These are phyloP conservation scores for Pseudofabraea citricarpa DNA, from an alignment of 2,329 filamentous ascomycete genomes.

Conservation along the genomic window DNA sequence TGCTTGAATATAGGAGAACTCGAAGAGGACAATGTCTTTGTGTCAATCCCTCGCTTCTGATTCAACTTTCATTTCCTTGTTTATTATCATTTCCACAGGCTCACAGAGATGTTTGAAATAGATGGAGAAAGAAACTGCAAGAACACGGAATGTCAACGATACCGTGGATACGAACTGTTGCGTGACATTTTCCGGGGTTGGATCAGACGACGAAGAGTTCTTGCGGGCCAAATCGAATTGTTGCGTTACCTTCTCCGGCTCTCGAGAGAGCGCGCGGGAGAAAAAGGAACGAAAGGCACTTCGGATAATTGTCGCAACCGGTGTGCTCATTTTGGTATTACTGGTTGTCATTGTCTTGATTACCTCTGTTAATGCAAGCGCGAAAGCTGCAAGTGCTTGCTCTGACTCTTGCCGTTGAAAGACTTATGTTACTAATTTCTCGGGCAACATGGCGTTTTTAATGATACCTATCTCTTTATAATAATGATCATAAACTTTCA, in stretches of 20 bases:
- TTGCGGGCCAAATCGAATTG: neutral
- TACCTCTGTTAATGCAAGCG: no score
- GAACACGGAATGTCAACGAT: neutral
- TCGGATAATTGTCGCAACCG: no score
- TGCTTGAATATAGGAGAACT: neutral
- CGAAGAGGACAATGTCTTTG: neutral
- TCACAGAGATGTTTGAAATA: neutral
- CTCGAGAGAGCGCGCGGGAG: no score
- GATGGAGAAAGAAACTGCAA: neutral
- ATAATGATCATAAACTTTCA: no score
- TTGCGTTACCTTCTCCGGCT: neutral
- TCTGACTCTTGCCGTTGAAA: no score
- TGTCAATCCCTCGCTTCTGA: neutral
- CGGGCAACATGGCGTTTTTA: no score
- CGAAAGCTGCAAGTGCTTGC: no score
- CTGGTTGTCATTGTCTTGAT: no score
- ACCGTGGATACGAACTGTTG: neutral
- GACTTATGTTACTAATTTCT: no score
- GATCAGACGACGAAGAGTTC: neutral
- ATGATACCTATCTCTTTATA: no score
- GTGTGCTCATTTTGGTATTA: no score
- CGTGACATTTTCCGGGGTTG: neutral
- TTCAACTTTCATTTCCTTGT: neutral
- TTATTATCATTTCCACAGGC: neutral
- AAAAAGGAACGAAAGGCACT: no score